Evolutionary conservation across 1,284 basidiomycete genomes (phyloP), one percentile per base, ranked within the genome.

Genomic region (Ustilago nuda): DNA sequence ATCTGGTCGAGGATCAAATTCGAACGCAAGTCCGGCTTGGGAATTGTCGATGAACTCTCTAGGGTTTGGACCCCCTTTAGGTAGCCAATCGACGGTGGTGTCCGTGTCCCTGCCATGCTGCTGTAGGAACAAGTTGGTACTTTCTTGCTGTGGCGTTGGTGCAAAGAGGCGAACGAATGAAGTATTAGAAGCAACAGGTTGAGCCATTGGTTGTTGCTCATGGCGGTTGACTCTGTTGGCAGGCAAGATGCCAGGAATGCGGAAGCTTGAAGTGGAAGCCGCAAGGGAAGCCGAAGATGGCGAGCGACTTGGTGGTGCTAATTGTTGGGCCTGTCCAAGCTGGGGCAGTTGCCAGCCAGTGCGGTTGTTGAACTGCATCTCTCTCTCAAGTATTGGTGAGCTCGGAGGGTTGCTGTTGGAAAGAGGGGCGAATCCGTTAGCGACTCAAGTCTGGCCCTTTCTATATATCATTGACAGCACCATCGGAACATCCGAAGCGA

Each of bases 221-320:
- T 27, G 50, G 6, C 11, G 17, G 8, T 19, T 39, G 27, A 3
- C 8, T 6, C 56, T 32, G 8, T 23, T 50, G 7, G 35, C 17
- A 23, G 64, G 60, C 27, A 36, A 17, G 35, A 74, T 43, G 33
- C 72, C 72, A 9, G 72, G 72, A 17, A 75, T 75, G 17, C 58
- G 63, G 45, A 75, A 75, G 48, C 61, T 61, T 15, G 72, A 64
- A 23, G 61, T n/a, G 8, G 67, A 75, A 45, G 72, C 64, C 19
- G 64, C 60, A 7, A 61, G 46, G 1, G 72, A 75, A 8, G 30
- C 37, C 15, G 63, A 55, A 15, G 70, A 56, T 19, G 9, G 35
- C 4, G 70, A 64, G 23, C 64, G 70, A 32, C 17, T 45, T 3
- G n/a, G 33, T 8, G 15, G 23, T 17, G 19, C 9, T 2, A 32